phyloP scores from a whole-genome alignment of 1,139 yeast genomes.

The Geotrichum citri-aurantii region DNA sequence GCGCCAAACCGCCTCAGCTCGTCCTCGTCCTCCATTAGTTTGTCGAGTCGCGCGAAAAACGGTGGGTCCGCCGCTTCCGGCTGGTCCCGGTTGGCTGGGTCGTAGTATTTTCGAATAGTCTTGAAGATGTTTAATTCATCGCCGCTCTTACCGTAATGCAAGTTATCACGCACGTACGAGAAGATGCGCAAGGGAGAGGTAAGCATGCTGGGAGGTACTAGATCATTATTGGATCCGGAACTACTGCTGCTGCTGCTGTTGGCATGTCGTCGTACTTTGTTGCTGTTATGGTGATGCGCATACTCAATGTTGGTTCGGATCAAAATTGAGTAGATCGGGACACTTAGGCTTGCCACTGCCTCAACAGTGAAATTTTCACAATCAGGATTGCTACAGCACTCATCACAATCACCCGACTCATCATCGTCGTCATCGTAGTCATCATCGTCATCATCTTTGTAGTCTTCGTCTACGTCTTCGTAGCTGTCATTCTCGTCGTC shows the following conservation, averaged over 20 bases:
- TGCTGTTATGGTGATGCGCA: background rate
- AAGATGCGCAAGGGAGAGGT: background rate
- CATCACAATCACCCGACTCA: conserved; percentile 14
- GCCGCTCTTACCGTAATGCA: conserved; percentile 3
- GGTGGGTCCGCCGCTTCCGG: background rate
- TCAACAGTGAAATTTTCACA: conserved; percentile 20
- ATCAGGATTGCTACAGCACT: conserved; percentile 21
- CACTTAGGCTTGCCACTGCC: conserved; percentile 15
- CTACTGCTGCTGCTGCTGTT: background rate
- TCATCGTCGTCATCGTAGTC: conserved; percentile 10
- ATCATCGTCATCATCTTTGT: conserved; percentile 20
- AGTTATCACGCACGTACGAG: background rate
- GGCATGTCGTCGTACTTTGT: conserved; percentile 10
- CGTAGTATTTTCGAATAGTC: background rate
- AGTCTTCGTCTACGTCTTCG: conserved; percentile 15
- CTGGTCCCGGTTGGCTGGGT: background rate
- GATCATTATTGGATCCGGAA: background rate
- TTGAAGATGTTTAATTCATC: background rate
- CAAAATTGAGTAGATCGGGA: conserved; percentile 21
- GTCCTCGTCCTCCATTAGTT: background rate
- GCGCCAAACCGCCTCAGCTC: background rate
- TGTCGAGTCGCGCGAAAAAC: background rate
- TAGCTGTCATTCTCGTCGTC: conserved; percentile 22
- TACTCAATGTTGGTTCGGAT: conserved; percentile 14
- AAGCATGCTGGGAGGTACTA: background rate